Base-by-base conservation (phyloP, 2,329 filamentous ascomycete genomes). In the Raffaelea arxii region DNA sequence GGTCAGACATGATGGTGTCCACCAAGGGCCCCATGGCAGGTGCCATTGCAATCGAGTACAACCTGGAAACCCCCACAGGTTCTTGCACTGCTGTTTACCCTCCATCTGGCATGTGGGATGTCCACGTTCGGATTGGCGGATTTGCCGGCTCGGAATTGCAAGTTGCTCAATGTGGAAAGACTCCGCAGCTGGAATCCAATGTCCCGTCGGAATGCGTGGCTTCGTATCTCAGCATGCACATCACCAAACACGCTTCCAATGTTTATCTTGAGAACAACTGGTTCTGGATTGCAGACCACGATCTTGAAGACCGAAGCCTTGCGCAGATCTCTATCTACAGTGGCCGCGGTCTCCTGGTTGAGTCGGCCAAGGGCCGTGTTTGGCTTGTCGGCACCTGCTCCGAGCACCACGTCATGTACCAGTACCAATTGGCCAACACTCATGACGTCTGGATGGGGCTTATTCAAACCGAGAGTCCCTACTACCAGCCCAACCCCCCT, bases 81-180 rank as follows among this genome's bases (percentile, higher is more conserved):
- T 40, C 49, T 3, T 53, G 53, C 30, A 42, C 49, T 4, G 52
- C 53, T 10, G 49, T 43, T 6, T 51, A 49, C 22, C 51, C 49
- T 16, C 71, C 72, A 3, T 67, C 67, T 4, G 79, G 76, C 14
- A 71, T 83, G 61, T 90, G 84, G 85, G 85, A 90, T 54, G 77
- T 83, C 12, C 85, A 90, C 63, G 76, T 83, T 58, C 79, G 85
- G 55, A 74, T 91, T 42, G 85, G 84, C 53, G 85, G 85, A 14
- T 80, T 78, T 51, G 74, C 75, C 4, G 84, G 84, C 35, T 85
- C 83, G 4, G 64, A 81, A 35, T 72, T 89, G 25, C 80, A 85
- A 59, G 72, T 77, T 24, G 71, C 78, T 49, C 76, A 78, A 46
- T 92, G 86, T 61, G 65, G 72, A 49, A 86, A 83, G 62, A 59